Evolutionary conservation across 208 protist species (phyloP), one percentile per base, ranked within the genome.

Genomic region (Trypanosoma scelopori): DNA sequence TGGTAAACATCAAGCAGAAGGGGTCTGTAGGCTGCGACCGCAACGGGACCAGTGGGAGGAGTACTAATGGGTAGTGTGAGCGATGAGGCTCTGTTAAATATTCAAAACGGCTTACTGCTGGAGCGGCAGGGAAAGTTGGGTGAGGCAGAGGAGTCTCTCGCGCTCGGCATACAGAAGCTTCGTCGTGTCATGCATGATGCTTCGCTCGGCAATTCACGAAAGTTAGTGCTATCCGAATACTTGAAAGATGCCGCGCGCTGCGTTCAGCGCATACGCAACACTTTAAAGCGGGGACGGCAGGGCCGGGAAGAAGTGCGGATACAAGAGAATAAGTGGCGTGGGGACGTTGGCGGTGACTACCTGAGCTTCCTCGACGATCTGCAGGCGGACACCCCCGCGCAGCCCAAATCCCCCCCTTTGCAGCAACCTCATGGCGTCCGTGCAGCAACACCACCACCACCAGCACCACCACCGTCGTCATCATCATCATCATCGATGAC

Each of bases 141-240:
- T 9, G 78, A 87, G 57, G 88, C 88, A n/a, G 84, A 94, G 69
- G 85, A 84, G 67, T 85, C 69, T 61, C 89, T 87, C 74, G 84
- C 77, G 15, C 70, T 76, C 20, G 85, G 74, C 18, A 85, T 91
- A 41, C 32, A 72, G 27, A 20, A 74, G 12, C 75, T 94, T 9
- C 78, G 78, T 2, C 43, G 68, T 16, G 61, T 73, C 3, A 60
- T 90, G 32, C 32, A 69, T 32, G 67, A 81, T 22, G 55, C 39
- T 0, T 57, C 61, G 28, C 72, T 89, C 49, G 50, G 68, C 11
- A 70, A 86, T 16, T 51, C 43, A 5, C 72, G 81, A 49, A 69
- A 64, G 37, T 55, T 81, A 28, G 55, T 55, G 1, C 68, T 91
- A 12, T 78, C 79, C 65, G 76, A 81, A 42, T 87, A 85, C 61